These are phyloP conservation scores for Plasmodium knowlesi DNA, from an alignment of 169 alveolate genomes.

Conservation along the genomic window DNA sequence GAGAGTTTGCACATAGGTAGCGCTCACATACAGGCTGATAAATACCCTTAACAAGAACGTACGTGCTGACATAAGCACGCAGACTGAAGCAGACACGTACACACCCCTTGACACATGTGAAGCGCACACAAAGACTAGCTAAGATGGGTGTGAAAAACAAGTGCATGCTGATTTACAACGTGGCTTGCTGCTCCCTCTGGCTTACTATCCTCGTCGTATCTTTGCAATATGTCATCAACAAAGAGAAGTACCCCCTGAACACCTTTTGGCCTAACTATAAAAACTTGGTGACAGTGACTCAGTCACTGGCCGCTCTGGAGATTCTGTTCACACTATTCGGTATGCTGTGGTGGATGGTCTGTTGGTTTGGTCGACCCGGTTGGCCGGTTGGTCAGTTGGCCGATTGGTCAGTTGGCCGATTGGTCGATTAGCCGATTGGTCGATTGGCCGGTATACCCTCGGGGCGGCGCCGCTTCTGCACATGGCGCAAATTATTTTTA, in stretches of 20 bases:
- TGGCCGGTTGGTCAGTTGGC: not conserved
- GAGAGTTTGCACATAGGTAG: not conserved
- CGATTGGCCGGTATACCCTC: not conserved
- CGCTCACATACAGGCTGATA: not conserved
- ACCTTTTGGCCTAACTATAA: slow-evolving; percentile 27
- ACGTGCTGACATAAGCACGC: not conserved
- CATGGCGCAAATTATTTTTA: too few relatives aligned
- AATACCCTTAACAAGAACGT: not conserved
- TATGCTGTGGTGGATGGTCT: not conserved
- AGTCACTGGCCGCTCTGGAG: slow-evolving; percentile 47
- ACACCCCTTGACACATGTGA: not conserved
- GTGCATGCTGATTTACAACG: slow-evolving; percentile 23
- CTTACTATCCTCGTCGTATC: slow-evolving; percentile 10
- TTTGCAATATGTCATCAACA: slow-evolving; percentile 25
- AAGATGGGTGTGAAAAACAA: slow-evolving; percentile 37
- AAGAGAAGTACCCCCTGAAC: slow-evolving; percentile 33
- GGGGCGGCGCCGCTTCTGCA: too few relatives aligned
- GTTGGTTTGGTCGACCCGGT: too few relatives aligned
- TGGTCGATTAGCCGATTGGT: not conserved
- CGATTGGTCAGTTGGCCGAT: not conserved
- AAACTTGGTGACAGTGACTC: slow-evolving; percentile 34
- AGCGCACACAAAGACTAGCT: not conserved
- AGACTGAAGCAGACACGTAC: not conserved
- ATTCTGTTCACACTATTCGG: slow-evolving; percentile 30
- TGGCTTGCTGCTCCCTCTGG: slow-evolving; percentile 41